phyloP scores from a whole-genome alignment of 345 rosid species.

The Eucalyptus globulus region DNA sequence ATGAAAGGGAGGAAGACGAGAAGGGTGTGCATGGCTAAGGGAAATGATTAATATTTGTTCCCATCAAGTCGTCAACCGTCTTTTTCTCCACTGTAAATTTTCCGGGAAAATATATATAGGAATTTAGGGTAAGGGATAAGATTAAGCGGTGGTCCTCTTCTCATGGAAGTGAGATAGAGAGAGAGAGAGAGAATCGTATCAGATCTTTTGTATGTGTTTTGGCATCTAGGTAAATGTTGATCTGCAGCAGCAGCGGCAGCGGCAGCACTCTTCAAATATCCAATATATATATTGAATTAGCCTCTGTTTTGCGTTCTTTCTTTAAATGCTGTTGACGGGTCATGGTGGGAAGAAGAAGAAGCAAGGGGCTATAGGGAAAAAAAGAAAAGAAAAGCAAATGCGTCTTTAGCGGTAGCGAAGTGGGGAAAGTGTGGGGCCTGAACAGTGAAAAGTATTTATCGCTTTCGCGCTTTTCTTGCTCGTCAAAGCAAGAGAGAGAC shows the following conservation, averaged over 20 bases:
- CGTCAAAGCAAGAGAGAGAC: neutral
- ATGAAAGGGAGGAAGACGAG: neutral
- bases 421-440: constrained; percentile 49
- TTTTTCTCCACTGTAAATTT: neutral
- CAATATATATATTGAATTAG: neutral
- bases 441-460: constrained; percentile 29
- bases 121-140: neutral
- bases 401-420: constrained; percentile 50
- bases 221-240: neutral
- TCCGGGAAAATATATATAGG: neutral
- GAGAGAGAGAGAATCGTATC: neutral
- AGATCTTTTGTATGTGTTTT: neutral
- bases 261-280: neutral
- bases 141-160: neutral
- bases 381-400: neutral
- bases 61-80: neutral
- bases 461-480: neutral
- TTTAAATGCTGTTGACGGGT: neutral
- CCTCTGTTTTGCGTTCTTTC: neutral
- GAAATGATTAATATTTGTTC: neutral
- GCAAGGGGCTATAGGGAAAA: neutral
- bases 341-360: neutral
- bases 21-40: neutral
- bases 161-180: neutral
- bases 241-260: neutral